phyloP scores from a whole-genome alignment of 2,329 filamentous ascomycete genomes.

The Alternaria triticina region DNA sequence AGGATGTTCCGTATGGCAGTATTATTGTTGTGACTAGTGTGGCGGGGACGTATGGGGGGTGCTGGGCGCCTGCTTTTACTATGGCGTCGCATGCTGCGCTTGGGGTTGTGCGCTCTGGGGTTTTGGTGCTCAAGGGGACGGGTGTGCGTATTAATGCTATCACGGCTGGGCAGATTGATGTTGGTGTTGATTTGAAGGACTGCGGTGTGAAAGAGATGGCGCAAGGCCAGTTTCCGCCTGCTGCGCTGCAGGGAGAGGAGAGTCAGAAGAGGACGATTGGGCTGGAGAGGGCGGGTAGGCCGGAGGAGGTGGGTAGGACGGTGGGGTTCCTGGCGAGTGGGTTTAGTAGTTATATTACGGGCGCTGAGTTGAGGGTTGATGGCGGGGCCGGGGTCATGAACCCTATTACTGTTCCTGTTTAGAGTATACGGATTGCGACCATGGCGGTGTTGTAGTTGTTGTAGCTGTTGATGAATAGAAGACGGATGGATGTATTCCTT shows the following conservation, averaged over 20 bases:
- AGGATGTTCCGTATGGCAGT: constrained; percentile 65
- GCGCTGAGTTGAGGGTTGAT: constrained; percentile 67
- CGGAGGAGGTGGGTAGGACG: constrained; percentile 65
- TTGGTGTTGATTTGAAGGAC: constrained; percentile 55
- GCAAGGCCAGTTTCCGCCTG: constrained; percentile 62
- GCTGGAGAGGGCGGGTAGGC: constrained; percentile 63
- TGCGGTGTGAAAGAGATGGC: constrained; percentile 50
- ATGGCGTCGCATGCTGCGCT: constrained; percentile 67
- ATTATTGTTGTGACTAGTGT: constrained; percentile 68
- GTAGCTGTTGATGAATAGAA: constrained; percentile 20
- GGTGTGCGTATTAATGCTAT: constrained; percentile 66
- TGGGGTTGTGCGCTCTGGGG: constrained; percentile 65
- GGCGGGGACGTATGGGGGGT: constrained; percentile 63
- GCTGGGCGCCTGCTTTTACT: constrained; percentile 67
- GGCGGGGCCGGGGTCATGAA: constrained; percentile 60
- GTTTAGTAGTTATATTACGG: constrained; percentile 68
- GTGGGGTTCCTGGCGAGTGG: constrained; percentile 68
- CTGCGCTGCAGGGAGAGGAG: constrained; percentile 57
- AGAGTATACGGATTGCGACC: no score
- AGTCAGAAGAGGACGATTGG: constrained; percentile 61
- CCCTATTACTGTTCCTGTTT: constrained; percentile 47
- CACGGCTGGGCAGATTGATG: constrained; percentile 55
- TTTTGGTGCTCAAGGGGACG: constrained; percentile 63
- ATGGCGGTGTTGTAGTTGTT: no score
- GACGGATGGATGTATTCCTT: accelerated